phyloP scores from a whole-genome alignment of 495 filamentous ascomycete species.

The Evansstolkia leycettana region DNA sequence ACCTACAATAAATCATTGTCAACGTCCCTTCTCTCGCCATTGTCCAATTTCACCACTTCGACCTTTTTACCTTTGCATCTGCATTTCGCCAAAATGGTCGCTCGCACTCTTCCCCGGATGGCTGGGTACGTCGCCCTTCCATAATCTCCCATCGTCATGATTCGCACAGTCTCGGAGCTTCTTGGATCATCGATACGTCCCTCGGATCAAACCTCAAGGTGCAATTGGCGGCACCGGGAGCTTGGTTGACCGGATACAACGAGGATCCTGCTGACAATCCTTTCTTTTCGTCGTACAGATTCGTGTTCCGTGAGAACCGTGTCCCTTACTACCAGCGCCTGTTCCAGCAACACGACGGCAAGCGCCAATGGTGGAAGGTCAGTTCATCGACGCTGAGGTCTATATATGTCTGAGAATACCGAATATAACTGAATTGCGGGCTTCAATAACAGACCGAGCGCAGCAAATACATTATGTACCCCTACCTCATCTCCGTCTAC shows the following conservation, averaged over 20 bases:
- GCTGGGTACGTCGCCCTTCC: conserved; percentile 26
- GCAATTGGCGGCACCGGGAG: no score
- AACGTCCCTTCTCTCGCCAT: conserved; percentile 11
- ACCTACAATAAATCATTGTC: conserved; percentile 17
- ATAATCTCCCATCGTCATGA: conserved; percentile 4
- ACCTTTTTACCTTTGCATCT: conserved; percentile 15
- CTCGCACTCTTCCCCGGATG: conserved; percentile 35
- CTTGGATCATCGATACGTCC: no score
- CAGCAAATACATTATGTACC: conserved; percentile 53
- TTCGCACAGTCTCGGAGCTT: neutral
- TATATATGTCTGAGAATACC: neutral
- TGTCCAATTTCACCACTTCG: conserved; percentile 12
- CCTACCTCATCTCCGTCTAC: conserved; percentile 63
- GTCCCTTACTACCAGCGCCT: conserved; percentile 73
- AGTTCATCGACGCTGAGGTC: conserved; percentile 18
- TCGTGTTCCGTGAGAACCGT: conserved; percentile 73
- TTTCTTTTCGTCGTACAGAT: conserved; percentile 24
- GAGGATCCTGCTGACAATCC: neutral
- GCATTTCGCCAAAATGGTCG: conserved; percentile 29
- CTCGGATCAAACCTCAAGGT: conserved; percentile 1
- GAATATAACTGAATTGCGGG: no score
- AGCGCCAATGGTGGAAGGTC: conserved; percentile 81
- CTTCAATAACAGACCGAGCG: conserved; percentile 39
- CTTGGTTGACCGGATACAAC: no score
- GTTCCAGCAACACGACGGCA: conserved; percentile 71